These are phyloP conservation scores for Stephania cephalantha DNA, from an alignment of 164 flowering plant genomes.

Conservation along the genomic window DNA sequence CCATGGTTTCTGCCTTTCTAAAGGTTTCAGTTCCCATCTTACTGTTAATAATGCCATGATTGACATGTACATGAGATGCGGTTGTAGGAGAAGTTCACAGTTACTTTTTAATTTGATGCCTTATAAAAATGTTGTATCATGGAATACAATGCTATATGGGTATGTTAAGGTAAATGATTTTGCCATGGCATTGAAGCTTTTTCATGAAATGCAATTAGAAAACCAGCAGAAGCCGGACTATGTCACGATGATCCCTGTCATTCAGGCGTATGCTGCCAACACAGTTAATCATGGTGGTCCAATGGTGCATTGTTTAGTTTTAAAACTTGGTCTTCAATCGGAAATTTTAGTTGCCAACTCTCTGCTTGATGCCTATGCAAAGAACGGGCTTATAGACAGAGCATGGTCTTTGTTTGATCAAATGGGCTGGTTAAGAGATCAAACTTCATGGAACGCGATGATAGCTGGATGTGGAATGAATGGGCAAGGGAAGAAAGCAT, in stretches of 20 bases:
- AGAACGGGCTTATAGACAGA: constrained; percentile 23
- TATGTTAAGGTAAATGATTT: constrained; percentile 19
- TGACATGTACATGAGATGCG: constrained; percentile 32
- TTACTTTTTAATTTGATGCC: constrained; percentile 23
- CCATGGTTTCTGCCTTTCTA: constrained; percentile 27
- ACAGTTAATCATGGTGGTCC: constrained; percentile 18
- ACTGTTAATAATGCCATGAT: constrained; percentile 33
- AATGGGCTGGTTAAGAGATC: constrained; percentile 25
- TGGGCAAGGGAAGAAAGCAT: constrained; percentile 31
- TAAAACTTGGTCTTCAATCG: constrained; percentile 25
- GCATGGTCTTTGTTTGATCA: constrained; percentile 27
- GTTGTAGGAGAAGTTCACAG: constrained; percentile 18
- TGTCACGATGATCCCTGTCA: constrained; percentile 25
- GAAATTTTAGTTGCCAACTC: constrained; percentile 25
- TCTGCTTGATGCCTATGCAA: constrained; percentile 32
- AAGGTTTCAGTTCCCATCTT: constrained; percentile 25
- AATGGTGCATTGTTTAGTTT: constrained; percentile 22
- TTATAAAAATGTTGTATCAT: constrained; percentile 25
- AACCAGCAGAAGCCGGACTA: constrained; percentile 23
- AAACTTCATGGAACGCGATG: constrained; percentile 40
- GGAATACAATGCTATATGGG: constrained; percentile 35
- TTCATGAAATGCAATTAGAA: constrained; percentile 28
- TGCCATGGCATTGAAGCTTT: constrained; percentile 18
- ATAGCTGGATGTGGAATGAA: constrained; percentile 35
- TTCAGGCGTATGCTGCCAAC: constrained; percentile 21